Evolutionary conservation across 805 yeast genomes (phyloP), one percentile per base, ranked within the genome.

Genomic region (Nakazawaea wickerhamii): DNA sequence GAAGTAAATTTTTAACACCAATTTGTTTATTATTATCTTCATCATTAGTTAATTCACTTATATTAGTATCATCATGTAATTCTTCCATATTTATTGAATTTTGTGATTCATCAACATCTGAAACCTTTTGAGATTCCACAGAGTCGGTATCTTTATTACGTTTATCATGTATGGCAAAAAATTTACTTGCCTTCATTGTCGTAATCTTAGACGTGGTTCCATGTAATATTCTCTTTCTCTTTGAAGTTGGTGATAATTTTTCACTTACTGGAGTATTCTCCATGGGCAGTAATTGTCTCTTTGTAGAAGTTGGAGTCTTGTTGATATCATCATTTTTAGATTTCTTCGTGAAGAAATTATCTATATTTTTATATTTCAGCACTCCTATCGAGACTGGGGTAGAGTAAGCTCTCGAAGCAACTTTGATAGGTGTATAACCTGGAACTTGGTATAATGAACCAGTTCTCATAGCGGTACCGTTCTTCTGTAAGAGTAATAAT

Each of bases 191-290:
- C 9, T 11, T 23, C 15, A 25, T 30, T 14, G 34, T 20, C 3
- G 20, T 11, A 13, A 18, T 23, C 14, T 9, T 13, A 6, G 42
- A 40, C 7, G 44, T 41, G 9, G 45, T 50, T 19, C 27, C 41
- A 26, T 49, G 46, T 4, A 61, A 47, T 3, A 56, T 8, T 41
- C 49, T 58, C 19, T 52, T 54, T 21, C 63, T 51, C 32, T 60
- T 61, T 7, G 55, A 22, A 2, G 49, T 46, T 4, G 60, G 57
- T 5, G 60, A 54, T 5, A 48, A 32, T 18, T 42, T 38, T 4
- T 26, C 18, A 7, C 17, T 35, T 30, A 30, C 32, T 23, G 31
- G 33, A n/a, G 39, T 35, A 30, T 22, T 22, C 30, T 44, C 28
- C 19, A 31, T 41, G 36, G 52, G 51, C 18, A n/a, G n/a, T n/a